These are phyloP conservation scores for Ustilago crameri DNA, from an alignment of 1,284 basidiomycete genomes.

Conservation along the genomic window DNA sequence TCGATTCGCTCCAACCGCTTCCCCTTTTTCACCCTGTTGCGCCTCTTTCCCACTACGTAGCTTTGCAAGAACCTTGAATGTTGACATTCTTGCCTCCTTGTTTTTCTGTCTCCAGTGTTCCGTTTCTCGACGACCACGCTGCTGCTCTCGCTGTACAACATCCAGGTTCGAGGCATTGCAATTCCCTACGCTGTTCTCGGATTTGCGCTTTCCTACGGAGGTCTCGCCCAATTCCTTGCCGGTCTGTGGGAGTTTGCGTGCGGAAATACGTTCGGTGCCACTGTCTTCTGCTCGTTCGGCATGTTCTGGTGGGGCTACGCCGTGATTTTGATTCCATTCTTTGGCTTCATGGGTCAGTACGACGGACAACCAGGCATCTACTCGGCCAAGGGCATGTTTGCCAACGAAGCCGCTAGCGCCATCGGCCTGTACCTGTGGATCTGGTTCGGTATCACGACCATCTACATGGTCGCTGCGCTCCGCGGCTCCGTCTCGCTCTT, in stretches of 20 bases:
- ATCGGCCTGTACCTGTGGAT: constrained; percentile 53
- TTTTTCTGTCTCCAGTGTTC: constrained; percentile 14
- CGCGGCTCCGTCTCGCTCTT: constrained; percentile 45
- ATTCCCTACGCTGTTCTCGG: constrained; percentile 47
- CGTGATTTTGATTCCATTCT: constrained; percentile 55
- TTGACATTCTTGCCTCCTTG: not conserved
- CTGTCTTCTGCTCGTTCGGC: constrained; percentile 49
- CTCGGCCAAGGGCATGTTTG: constrained; percentile 18
- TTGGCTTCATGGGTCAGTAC: constrained; percentile 47
- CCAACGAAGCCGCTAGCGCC: constrained; percentile 30
- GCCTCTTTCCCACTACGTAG: too few species aligned
- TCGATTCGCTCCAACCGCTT: not conserved
- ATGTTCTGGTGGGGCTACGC: constrained; percentile 60
- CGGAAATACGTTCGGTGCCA: constrained; percentile 59
- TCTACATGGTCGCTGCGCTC: constrained; percentile 43
- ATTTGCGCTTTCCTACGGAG: constrained; percentile 41
- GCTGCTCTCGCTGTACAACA: constrained; percentile 52
- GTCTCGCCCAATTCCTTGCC: constrained; percentile 52
- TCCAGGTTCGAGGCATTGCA: constrained; percentile 35
- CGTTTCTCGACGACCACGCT: constrained; percentile 50
- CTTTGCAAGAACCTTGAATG: too few species aligned
- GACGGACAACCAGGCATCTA: constrained; percentile 50
- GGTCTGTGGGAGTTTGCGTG: constrained; percentile 57
- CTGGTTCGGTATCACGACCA: constrained; percentile 57
- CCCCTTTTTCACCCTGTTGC: not conserved